phyloP scores from a whole-genome alignment of 1,139 yeast species.

The Kodamaea alishanica region DNA sequence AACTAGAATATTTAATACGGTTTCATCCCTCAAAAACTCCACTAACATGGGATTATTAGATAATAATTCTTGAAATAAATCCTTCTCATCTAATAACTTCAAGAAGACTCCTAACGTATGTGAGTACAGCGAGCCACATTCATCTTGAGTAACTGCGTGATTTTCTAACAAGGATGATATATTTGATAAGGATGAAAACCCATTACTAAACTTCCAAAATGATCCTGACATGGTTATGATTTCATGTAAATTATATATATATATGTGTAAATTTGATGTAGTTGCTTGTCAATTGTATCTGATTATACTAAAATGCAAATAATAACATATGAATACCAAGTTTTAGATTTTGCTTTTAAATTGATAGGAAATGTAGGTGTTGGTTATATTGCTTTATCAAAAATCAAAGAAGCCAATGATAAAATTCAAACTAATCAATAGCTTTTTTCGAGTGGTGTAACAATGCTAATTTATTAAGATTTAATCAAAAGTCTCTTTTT shows the following conservation, averaged over 20 bases:
- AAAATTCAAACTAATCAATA: too few species aligned
- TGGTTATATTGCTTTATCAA: too few species aligned
- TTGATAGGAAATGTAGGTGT: too few species aligned
- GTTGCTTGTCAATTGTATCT: background rate
- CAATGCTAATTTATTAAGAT: too few species aligned
- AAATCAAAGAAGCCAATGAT: too few species aligned
- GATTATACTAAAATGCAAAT: conserved; percentile 1
- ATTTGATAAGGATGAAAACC: conserved; percentile 71
- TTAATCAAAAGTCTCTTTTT: too few species aligned
- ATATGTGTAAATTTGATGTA: background rate
- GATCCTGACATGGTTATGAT: conserved; percentile 61
- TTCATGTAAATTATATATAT: conserved; percentile 2
- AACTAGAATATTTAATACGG: conserved; percentile 61
- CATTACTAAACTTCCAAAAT: conserved; percentile 90
- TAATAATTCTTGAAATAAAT: conserved; percentile 75
- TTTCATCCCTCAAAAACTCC: conserved; percentile 76
- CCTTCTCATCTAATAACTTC: conserved; percentile 81
- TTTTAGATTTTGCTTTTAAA: too few species aligned
- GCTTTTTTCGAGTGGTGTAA: too few species aligned
- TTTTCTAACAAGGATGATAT: conserved; percentile 70
- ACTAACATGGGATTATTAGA: conserved; percentile 79
- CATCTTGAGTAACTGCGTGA: conserved; percentile 32
- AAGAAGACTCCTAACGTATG: conserved; percentile 40
- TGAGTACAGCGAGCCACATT: conserved; percentile 19
- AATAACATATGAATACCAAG: conserved; percentile 1